These are phyloP conservation scores for Leptodermis oblonga DNA, from an alignment of 257 asterid genomes.

Conservation along the genomic window DNA sequence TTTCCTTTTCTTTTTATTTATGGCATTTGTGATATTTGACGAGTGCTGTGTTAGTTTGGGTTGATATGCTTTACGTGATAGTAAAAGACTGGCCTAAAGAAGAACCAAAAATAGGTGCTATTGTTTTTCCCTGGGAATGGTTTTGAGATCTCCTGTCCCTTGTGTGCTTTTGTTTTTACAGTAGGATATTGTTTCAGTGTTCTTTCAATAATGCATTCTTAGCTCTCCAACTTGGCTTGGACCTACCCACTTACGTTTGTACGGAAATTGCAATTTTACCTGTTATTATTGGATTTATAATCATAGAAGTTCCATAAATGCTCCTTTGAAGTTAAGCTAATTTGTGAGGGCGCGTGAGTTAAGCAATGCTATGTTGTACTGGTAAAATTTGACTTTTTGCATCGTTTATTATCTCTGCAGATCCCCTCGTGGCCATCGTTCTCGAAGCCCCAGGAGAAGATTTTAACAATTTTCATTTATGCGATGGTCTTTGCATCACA, in stretches of 20 bases:
- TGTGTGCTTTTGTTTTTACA: background rate
- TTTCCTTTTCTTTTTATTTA: constrained; percentile 1
- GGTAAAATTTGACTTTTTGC: background rate
- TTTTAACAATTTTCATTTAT: constrained; percentile 27
- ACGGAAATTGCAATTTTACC: background rate
- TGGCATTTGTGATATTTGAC: background rate
- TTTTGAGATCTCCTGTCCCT: background rate
- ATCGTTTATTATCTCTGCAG: constrained; percentile 34
- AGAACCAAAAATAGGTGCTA: background rate
- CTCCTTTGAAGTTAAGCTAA: background rate
- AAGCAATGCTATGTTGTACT: background rate
- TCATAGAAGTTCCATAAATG: too few relatives aligned
- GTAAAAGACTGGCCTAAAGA: background rate
- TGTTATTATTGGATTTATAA: too few relatives aligned
- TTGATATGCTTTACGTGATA: background rate
- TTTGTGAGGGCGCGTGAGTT: too few relatives aligned
- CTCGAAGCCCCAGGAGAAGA: constrained; percentile 92
- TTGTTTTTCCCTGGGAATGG: background rate
- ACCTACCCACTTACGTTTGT: background rate
- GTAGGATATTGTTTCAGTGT: background rate
- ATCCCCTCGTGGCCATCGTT: constrained; percentile 83
- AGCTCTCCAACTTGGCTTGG: background rate
- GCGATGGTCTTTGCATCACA: background rate
- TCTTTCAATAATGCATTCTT: background rate
- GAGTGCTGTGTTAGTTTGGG: background rate